Percentiles rank a stretch among this genome's conserved stretches.
Conservation (phyloP, 2,329 filamentous ascomycete species). For the Madurella fahalii region DNA sequence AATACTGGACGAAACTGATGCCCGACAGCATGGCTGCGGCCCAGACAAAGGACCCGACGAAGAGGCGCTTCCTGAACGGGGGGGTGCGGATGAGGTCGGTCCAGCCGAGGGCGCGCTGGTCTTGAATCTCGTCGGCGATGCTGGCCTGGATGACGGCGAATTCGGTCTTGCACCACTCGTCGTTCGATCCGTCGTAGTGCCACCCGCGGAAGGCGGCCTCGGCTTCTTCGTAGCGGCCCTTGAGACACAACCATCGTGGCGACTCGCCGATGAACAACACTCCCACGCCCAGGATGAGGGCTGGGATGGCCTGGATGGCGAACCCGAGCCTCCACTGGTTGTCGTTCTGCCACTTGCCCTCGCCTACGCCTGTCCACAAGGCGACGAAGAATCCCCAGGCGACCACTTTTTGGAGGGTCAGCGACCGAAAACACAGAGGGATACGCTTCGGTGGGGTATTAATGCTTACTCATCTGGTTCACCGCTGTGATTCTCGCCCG, state of each 20-base stretch:
- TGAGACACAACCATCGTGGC: conserved; percentile 35
- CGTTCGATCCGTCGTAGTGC: conserved; percentile 34
- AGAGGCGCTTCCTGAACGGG: conserved; percentile 35
- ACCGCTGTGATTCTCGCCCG: conserved; percentile 38
- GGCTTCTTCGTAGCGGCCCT: conserved; percentile 36
- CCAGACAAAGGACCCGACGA: conserved; percentile 39
- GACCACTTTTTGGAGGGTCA: conserved; percentile 30
- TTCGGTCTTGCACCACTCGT: conserved; percentile 35
- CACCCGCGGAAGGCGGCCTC: conserved; percentile 33
- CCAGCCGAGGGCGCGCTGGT: conserved; percentile 32
- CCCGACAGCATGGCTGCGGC: conserved; percentile 40
- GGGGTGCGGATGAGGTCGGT: conserved; percentile 31
- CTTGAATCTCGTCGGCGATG: conserved; percentile 33
- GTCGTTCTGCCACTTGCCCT: conserved; percentile 35
- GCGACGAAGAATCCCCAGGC: conserved; percentile 41
- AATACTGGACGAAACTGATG: conserved; percentile 42
- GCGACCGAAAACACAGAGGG: not conserved
- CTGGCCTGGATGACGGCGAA: conserved; percentile 35
- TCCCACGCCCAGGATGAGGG: conserved; percentile 33
- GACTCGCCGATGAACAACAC: conserved; percentile 37
- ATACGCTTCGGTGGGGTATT: not conserved
- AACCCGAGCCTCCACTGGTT: conserved; percentile 40
- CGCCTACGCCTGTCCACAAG: conserved; percentile 38
- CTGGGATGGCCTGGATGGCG: conserved; percentile 35
- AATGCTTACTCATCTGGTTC: conserved; percentile 38